Percentiles rank a stretch among this genome's conserved stretches.
Evolutionary conservation across 441 rosid genomes (phyloP).

Genomic region (Eutrema salsugineum): DNA sequence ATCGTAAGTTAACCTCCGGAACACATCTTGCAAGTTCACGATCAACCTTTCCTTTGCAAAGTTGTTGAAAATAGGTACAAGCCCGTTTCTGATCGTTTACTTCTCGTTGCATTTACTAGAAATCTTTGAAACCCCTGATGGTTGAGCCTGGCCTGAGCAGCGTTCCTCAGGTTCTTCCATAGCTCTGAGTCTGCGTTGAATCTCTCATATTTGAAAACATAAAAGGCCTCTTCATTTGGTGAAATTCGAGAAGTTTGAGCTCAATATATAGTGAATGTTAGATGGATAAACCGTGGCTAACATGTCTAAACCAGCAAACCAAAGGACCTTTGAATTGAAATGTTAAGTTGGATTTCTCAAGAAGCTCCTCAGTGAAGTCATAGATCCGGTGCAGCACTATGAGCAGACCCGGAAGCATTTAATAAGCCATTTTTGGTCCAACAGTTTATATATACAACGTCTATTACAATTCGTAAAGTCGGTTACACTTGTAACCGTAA

Average conservation of each 20-base stretch:
- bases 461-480: too few species aligned
- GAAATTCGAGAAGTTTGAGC: conserved; percentile 42
- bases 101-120: background rate
- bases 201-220: conserved; percentile 39
- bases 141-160: background rate
- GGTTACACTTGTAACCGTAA: too few species aligned
- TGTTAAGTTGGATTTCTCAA: conserved; percentile 14
- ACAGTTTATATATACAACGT: too few species aligned
- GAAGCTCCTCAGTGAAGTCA: conserved; percentile 24
- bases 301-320: conserved; percentile 29
- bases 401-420: conserved; percentile 37
- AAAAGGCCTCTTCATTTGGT: conserved; percentile 41
- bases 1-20: conserved; percentile 1
- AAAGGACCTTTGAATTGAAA: conserved; percentile 34
- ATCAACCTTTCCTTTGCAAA: background rate
- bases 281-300: conserved; percentile 14
- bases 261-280: conserved; percentile 36
- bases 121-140: background rate
- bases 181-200: conserved; percentile 18
- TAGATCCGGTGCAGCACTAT: conserved; percentile 30
- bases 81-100: background rate
- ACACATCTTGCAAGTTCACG: background rate
- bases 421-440: too few species aligned
- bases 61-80: background rate
- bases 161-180: background rate